phyloP scores from a whole-genome alignment of 1,139 yeast species.

The Kodamaea fungicola region DNA sequence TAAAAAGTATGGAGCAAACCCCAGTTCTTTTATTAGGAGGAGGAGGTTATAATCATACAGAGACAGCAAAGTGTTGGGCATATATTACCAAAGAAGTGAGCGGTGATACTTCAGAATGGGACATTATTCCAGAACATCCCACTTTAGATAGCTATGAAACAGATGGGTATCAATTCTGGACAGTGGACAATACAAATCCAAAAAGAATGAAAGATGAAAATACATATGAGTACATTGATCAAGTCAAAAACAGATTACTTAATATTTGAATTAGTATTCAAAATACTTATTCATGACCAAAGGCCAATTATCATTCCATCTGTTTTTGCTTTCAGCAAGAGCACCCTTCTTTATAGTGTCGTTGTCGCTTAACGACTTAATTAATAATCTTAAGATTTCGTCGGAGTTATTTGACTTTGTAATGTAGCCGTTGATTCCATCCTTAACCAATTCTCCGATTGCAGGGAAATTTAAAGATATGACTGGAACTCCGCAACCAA shows the following conservation, averaged over 20 bases:
- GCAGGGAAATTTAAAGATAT: slow-evolving; percentile 76
- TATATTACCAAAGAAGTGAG: slow-evolving; percentile 45
- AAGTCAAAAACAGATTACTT: neutral
- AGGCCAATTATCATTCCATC: slow-evolving; percentile 83
- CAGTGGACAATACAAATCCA: slow-evolving; percentile 19
- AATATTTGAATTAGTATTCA: slow-evolving; percentile 10
- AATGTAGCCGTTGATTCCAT: slow-evolving; percentile 44
- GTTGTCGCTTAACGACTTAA: slow-evolving; percentile 36
- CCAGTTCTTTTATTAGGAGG: slow-evolving; percentile 62
- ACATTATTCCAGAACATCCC: slow-evolving; percentile 53
- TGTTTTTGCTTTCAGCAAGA: slow-evolving; percentile 52
- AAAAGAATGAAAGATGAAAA: slow-evolving; percentile 43
- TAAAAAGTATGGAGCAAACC: slow-evolving; percentile 23
- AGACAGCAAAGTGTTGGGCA: slow-evolving; percentile 66
- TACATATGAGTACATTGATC: slow-evolving; percentile 18
- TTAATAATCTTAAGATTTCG: slow-evolving; percentile 48
- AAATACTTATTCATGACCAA: slow-evolving; percentile 18
- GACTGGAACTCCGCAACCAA: slow-evolving; percentile 95
- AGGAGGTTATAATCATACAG: slow-evolving; percentile 69
- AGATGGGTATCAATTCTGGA: slow-evolving; percentile 55
- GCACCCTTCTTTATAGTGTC: slow-evolving; percentile 64
- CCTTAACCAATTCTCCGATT: slow-evolving; percentile 55
- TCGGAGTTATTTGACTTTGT: slow-evolving; percentile 35
- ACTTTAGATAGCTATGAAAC: slow-evolving; percentile 40
- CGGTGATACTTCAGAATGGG: slow-evolving; percentile 21